phyloP scores from a whole-genome alignment of 2,329 filamentous ascomycete species.

The Penicillium digitatum region DNA sequence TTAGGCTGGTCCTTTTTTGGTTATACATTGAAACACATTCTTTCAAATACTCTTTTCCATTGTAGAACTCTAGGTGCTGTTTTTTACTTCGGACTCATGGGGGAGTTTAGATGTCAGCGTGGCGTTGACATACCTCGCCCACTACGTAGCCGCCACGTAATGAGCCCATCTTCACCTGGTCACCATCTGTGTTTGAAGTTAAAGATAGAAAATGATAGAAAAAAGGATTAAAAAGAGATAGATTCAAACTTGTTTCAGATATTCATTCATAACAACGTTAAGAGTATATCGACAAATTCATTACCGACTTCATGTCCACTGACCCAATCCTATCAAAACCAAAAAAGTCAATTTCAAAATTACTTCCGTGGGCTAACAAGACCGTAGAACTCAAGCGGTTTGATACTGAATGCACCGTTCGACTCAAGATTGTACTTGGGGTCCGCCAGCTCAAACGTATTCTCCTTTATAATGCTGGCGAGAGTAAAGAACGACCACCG shows the following conservation, averaged over 20 bases:
- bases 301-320: constrained; percentile 1
- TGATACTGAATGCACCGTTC: constrained; percentile 53
- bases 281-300: constrained; percentile 7
- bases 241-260: neutral
- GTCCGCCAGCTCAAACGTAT: constrained; percentile 61
- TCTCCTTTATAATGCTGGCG: constrained; percentile 63
- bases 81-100: neutral
- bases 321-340: neutral
- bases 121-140: constrained; percentile 3
- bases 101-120: neutral
- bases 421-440: constrained; percentile 39
- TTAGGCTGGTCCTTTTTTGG: constrained; percentile 9
- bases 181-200: neutral
- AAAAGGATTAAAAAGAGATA: neutral
- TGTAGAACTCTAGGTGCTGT: neutral
- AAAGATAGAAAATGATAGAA: neutral
- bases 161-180: neutral
- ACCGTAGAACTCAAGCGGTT: constrained; percentile 45
- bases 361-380: constrained; percentile 17
- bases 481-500: constrained; percentile 63
- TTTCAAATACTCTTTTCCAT: neutral
- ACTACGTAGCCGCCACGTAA: neutral
- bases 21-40: constrained; percentile 9
- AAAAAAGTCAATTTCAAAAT: neutral
- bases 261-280: neutral